A percentile compares a stretch with the other conserved stretches of the same genome.
Conservation (phyloP, 2,329 filamentous ascomycete species). For the Alternaria atra region DNA sequence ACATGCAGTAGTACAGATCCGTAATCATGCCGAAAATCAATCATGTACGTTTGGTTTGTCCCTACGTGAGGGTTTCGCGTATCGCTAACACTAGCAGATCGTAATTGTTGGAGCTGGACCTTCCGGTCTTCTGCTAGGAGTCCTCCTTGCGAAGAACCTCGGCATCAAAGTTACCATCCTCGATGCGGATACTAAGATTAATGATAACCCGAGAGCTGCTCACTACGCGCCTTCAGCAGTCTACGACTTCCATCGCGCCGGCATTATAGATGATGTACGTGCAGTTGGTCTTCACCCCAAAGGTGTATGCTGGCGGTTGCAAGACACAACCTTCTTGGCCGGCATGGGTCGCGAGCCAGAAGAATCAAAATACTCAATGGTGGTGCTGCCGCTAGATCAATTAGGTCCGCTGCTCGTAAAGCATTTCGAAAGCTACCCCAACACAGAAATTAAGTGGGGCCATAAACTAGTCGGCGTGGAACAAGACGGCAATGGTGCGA, state of each 20-base stretch:
- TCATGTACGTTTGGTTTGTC: conserved; percentile 32
- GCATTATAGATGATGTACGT: conserved; percentile 64
- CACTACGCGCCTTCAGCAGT: conserved; percentile 69
- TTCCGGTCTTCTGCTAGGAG: conserved; percentile 47
- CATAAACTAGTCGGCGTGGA: conserved; percentile 44
- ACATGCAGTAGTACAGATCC: conserved; percentile 1
- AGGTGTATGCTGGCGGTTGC: conserved; percentile 57
- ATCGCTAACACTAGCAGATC: conserved; percentile 30
- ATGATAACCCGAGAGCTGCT: conserved; percentile 68
- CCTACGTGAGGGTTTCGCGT: not conserved
- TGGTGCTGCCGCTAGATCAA: conserved; percentile 42
- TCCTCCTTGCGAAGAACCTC: conserved; percentile 62
- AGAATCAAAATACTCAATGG: conserved; percentile 39
- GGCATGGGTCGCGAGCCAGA: conserved; percentile 44
- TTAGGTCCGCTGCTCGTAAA: conserved; percentile 39
- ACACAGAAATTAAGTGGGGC: conserved; percentile 42
- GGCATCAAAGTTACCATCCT: conserved; percentile 64
- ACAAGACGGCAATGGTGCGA: conserved; percentile 42
- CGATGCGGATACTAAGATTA: conserved; percentile 64
- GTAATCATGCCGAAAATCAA: conserved; percentile 43
- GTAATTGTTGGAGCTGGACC: conserved; percentile 46
- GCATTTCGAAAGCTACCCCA: conserved; percentile 40
- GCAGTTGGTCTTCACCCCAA: conserved; percentile 54
- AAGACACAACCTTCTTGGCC: conserved; percentile 42
- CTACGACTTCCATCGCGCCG: conserved; percentile 66